These are phyloP conservation scores for Paraphaeosphaeria sporulosa DNA, from an alignment of 2,329 filamentous ascomycete genomes.

Conservation along the genomic window DNA sequence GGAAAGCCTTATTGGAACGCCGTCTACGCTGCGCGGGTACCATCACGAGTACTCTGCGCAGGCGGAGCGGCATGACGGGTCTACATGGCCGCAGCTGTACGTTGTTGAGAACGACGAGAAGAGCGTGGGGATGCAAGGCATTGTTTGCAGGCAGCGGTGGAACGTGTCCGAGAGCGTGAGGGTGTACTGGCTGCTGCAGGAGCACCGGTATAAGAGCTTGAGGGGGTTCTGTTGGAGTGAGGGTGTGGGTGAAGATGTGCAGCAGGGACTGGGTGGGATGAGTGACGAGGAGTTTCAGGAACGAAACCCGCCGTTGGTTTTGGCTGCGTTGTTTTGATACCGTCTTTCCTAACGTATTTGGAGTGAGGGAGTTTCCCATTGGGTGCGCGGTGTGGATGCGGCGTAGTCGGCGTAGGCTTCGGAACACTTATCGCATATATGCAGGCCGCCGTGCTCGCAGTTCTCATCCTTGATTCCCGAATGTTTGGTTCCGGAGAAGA, in stretches of 20 bases:
- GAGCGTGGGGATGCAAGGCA: conserved; percentile 1
- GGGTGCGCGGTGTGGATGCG: background rate
- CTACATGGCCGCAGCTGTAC: conserved; percentile 2
- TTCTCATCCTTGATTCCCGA: background rate
- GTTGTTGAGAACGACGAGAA: conserved; percentile 2
- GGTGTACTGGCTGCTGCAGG: conserved; percentile 2
- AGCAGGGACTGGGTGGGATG: background rate
- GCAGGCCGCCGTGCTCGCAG: background rate
- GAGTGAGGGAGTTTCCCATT: background rate
- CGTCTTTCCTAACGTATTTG: background rate
- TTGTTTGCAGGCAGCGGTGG: background rate
- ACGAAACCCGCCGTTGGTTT: background rate
- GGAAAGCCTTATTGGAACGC: background rate
- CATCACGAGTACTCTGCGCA: background rate
- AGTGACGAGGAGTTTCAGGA: background rate
- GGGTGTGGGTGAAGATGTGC: background rate
- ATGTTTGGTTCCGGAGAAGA: background rate
- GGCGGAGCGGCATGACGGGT: background rate
- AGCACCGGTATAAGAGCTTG: conserved; percentile 1
- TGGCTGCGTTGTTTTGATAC: background rate
- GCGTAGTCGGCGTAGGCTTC: background rate
- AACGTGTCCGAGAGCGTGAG: conserved; percentile 1
- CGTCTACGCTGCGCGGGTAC: background rate
- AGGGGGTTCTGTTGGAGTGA: background rate
- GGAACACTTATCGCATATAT: background rate